These are phyloP conservation scores for Fraxinus nigra DNA, from an alignment of 305 asterid species.

Conservation along the genomic window DNA sequence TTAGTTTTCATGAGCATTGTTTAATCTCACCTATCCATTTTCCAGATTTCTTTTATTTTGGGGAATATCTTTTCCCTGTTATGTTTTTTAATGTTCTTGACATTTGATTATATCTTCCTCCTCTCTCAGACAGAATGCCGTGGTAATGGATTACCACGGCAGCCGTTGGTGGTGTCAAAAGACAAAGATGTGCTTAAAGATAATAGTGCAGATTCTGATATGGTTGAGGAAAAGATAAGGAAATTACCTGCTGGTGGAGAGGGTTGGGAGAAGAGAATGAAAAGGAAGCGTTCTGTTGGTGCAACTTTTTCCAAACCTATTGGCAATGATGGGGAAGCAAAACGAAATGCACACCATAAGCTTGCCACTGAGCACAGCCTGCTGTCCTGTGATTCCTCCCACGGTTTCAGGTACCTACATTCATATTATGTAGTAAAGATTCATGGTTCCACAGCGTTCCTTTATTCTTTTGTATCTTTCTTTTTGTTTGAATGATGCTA, in stretches of 20 bases:
- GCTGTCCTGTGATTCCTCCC: conserved; percentile 64
- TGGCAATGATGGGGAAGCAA: conserved; percentile 69
- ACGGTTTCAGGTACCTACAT: conserved; percentile 61
- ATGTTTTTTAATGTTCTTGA: conserved; percentile 9
- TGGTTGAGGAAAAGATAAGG: conserved; percentile 77
- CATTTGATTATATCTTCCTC: background rate
- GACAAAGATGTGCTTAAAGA: conserved; percentile 74
- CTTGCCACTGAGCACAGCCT: conserved; percentile 60
- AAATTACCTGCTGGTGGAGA: conserved; percentile 92
- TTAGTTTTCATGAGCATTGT: background rate
- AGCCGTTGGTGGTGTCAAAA: conserved; percentile 51
- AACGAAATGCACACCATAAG: conserved; percentile 63
- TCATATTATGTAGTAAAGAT: background rate
- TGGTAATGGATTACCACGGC: conserved; percentile 56
- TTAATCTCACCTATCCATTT: background rate
- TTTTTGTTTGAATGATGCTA: conserved; percentile 10
- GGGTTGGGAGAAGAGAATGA: conserved; percentile 95
- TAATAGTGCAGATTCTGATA: conserved; percentile 54
- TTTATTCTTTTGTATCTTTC: background rate
- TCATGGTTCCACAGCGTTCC: conserved; percentile 14
- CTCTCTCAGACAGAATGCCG: conserved; percentile 72
- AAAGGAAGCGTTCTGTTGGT: conserved; percentile 95
- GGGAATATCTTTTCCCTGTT: conserved; percentile 6
- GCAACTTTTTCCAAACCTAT: conserved; percentile 63
- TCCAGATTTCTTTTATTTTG: conserved; percentile 1